phyloP scores from a whole-genome alignment of 257 asterid species.

The Solanum tacnaense region DNA sequence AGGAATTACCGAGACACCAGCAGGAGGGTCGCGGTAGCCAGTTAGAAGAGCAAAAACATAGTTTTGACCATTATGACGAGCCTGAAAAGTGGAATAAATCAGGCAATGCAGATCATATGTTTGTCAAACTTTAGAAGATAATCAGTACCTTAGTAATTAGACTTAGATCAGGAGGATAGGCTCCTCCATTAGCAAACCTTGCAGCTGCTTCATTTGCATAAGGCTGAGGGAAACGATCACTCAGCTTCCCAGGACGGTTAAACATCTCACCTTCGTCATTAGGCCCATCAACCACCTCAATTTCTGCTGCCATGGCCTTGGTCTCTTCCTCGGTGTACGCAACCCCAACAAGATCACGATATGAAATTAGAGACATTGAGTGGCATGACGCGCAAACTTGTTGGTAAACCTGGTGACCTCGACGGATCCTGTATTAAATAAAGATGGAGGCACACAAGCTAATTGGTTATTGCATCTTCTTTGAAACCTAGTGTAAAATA shows the following conservation, averaged over 20 bases:
- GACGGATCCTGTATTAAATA: conserved; percentile 47
- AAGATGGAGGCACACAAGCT: background rate
- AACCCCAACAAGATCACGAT: conserved; percentile 79
- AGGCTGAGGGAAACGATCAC: conserved; percentile 75
- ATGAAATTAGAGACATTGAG: conserved; percentile 65
- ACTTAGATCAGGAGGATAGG: conserved; percentile 80
- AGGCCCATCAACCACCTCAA: conserved; percentile 81
- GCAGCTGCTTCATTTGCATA: conserved; percentile 75
- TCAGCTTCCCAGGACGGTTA: conserved; percentile 67
- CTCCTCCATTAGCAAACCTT: conserved; percentile 83
- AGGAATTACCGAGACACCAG: conserved; percentile 49
- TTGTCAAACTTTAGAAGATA: background rate
- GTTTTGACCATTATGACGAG: conserved; percentile 73
- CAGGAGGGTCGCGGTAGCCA: conserved; percentile 78
- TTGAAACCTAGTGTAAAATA: background rate
- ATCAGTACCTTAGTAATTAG: conserved; percentile 56
- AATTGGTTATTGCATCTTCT: background rate
- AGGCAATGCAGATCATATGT: background rate
- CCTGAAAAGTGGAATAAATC: conserved; percentile 23
- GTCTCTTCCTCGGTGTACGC: conserved; percentile 83
- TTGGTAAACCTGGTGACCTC: conserved; percentile 67
- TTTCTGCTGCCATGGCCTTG: conserved; percentile 80
- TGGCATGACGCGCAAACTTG: conserved; percentile 84
- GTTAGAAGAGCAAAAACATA: conserved; percentile 67
- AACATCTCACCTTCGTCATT: conserved; percentile 82